Percentiles rank a stretch among this genome's conserved stretches.
Evolutionary conservation across 1,284 basidiomycete species (phyloP).

Genomic region (Meripilus lineatus): DNA sequence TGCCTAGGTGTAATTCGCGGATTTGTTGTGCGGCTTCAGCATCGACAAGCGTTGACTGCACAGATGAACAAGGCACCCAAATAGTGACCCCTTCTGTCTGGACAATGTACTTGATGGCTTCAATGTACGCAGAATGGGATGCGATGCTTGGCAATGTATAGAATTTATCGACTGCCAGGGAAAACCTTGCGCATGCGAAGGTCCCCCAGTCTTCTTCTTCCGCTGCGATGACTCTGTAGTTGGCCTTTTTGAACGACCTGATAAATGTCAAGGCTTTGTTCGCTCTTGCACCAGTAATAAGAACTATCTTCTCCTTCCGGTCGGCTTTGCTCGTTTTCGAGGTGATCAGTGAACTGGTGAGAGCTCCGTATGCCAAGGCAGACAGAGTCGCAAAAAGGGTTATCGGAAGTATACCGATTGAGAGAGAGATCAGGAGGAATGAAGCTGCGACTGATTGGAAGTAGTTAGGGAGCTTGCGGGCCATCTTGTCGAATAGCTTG

Average conservation of each 20-base stretch:
- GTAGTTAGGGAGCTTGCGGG: constrained; percentile 4
- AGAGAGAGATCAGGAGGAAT: constrained; percentile 2
- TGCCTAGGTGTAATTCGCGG: neutral
- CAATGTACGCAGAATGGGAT: constrained; percentile 7
- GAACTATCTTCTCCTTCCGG: constrained; percentile 10
- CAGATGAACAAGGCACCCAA: constrained; percentile 17
- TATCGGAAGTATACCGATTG: constrained; percentile 4
- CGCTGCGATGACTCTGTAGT: constrained; percentile 13
- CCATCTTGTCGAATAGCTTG: no score
- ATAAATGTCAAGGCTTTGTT: constrained; percentile 17
- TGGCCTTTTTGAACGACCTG: constrained; percentile 16
- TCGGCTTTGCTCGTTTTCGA: neutral
- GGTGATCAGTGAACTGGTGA: constrained; percentile 4
- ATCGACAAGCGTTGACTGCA: constrained; percentile 14
- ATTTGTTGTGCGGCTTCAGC: constrained; percentile 13
- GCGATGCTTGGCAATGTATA: constrained; percentile 10
- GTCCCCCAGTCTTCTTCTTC: constrained; percentile 14
- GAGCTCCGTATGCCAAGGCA: neutral
- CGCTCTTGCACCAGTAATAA: constrained; percentile 15
- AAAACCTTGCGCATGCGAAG: constrained; percentile 14
- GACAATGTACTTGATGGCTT: constrained; percentile 11
- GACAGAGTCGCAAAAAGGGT: constrained; percentile 6
- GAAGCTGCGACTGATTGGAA: constrained; percentile 6
- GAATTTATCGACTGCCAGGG: constrained; percentile 14
- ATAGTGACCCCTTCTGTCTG: constrained; percentile 9